Conservation (phyloP, 805 yeast species). For the Zygoascus bituminiphila region DNA sequence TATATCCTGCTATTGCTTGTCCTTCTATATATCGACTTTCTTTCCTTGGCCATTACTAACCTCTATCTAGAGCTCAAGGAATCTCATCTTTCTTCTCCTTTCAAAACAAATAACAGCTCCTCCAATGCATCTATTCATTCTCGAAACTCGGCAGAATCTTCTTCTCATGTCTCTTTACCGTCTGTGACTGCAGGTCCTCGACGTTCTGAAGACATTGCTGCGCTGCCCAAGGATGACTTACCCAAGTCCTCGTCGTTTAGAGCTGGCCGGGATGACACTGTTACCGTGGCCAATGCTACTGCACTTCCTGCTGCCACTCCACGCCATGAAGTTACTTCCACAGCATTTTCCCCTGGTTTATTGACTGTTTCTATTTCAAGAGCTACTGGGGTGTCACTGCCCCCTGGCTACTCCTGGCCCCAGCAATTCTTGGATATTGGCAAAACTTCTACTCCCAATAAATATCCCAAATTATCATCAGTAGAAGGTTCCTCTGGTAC, state of each 20-base stretch:
- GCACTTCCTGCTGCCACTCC: conserved; percentile 1
- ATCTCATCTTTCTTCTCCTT: conserved; percentile 29
- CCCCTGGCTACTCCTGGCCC: conserved; percentile 7
- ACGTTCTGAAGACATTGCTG: neutral
- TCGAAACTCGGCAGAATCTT: neutral
- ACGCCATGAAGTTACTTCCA: conserved; percentile 7
- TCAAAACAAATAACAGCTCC: conserved; percentile 18
- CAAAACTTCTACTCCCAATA: neutral
- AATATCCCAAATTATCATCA: conserved; percentile 2
- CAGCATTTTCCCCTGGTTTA: conserved; percentile 15
- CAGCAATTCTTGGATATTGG: neutral
- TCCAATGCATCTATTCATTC: conserved; percentile 8
- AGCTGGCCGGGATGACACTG: neutral
- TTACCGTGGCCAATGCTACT: neutral
- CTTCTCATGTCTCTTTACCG: conserved; percentile 6
- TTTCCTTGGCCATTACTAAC: neutral
- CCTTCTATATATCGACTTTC: neutral
- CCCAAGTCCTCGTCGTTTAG: neutral
- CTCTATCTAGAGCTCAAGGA: conserved; percentile 31
- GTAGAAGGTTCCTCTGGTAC: conserved; percentile 1
- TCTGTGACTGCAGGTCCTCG: conserved; percentile 14
- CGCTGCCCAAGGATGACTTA: neutral
- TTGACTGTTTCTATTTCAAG: conserved; percentile 11
- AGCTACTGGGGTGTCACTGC: conserved; percentile 9
- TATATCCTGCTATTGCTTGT: neutral